Evolutionary conservation across 2,329 filamentous ascomycete genomes (phyloP).

Genomic region (Colletotrichum siamense): DNA sequence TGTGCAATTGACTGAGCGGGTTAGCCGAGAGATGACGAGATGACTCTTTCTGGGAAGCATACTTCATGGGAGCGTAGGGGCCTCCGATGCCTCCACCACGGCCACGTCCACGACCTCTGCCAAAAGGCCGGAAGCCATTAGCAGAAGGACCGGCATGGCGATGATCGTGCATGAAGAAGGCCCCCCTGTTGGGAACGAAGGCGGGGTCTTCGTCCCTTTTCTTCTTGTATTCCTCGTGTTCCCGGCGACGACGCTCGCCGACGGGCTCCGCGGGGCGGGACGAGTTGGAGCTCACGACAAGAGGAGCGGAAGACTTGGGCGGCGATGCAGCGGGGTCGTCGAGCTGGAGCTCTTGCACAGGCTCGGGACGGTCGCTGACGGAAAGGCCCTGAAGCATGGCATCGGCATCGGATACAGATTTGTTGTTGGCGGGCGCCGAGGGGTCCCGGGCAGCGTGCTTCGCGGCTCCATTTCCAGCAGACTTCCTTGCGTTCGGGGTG

Average conservation of each 20-base stretch:
- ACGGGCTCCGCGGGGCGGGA: conserved; percentile 60
- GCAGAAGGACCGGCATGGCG: conserved; percentile 77
- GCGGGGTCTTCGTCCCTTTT: conserved; percentile 88
- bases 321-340: conserved; percentile 47
- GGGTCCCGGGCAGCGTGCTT: conserved; percentile 38
- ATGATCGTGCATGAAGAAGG: conserved; percentile 98
- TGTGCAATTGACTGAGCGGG: conserved; percentile 45
- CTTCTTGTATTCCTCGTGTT: conserved; percentile 90
- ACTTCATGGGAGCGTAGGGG: conserved; percentile 68
- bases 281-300: conserved; percentile 60
- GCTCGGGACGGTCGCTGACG: conserved; percentile 46
- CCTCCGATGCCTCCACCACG: conserved; percentile 61
- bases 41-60: conserved; percentile 41
- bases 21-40: conserved; percentile 10
- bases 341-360: conserved; percentile 51
- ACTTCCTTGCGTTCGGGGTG: conserved; percentile 44
- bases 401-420: conserved; percentile 57
- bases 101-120: conserved; percentile 68
- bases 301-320: conserved; percentile 50
- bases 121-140: conserved; percentile 79
- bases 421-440: conserved; percentile 38
- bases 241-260: conserved; percentile 76
- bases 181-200: conserved; percentile 91
- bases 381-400: conserved; percentile 63
- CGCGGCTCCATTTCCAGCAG: conserved; percentile 43